Evolutionary conservation across 768 basidiomycete genomes (phyloP).

Genomic region (Glaciozyma antarctica): DNA sequence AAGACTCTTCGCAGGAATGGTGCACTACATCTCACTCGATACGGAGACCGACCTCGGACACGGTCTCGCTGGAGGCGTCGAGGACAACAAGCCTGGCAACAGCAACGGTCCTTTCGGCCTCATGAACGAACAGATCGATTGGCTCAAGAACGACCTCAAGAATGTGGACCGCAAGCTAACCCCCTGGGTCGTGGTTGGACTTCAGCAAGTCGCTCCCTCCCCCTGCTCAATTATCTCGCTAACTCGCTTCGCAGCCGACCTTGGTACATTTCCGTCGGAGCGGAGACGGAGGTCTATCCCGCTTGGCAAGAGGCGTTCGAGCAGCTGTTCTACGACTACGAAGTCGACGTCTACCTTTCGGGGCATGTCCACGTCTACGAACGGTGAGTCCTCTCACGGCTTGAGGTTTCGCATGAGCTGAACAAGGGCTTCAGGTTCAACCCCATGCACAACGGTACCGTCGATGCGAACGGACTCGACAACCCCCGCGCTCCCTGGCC

Average conservation of each 20-base stretch:
- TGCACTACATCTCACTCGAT: constrained; percentile 34
- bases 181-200: constrained; percentile 34
- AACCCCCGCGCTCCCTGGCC: constrained; percentile 9
- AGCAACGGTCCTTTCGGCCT: constrained; percentile 19
- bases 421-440: constrained; percentile 13
- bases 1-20: constrained; percentile 32
- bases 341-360: constrained; percentile 20
- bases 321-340: constrained; percentile 32
- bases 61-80: constrained; percentile 14
- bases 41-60: constrained; percentile 33
- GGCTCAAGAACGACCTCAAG: constrained; percentile 33
- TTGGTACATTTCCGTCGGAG: constrained; percentile 10
- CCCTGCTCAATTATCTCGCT: too few relatives aligned
- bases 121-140: constrained; percentile 25
- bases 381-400: background rate
- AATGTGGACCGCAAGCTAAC: constrained; percentile 33
- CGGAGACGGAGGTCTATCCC: background rate
- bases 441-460: constrained; percentile 21
- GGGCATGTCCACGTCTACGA: constrained; percentile 17
- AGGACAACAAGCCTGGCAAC: constrained; percentile 10
- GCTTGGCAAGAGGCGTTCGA: constrained; percentile 36
- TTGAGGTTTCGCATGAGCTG: background rate
- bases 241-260: background rate
- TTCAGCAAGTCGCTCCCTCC: constrained; percentile 21
- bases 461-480: constrained; percentile 20